Evolutionary conservation across 768 basidiomycete genomes (phyloP).

Genomic region (Lactifluus volemus): DNA sequence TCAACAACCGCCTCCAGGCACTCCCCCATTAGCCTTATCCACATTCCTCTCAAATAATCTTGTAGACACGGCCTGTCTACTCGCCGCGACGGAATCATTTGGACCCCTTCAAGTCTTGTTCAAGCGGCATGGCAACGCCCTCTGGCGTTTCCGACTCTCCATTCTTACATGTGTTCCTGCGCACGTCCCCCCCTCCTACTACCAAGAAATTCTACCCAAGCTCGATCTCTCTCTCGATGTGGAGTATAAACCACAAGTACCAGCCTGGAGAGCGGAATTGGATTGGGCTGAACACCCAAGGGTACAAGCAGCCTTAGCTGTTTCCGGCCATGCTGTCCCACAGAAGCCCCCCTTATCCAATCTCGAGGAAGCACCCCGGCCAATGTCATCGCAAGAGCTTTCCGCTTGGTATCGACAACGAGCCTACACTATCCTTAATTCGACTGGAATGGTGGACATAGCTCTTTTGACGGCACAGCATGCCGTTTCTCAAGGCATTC

Average conservation of each 20-base stretch:
- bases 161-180: conserved; percentile 72
- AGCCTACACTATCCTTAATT: conserved; percentile 50
- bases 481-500: conserved; percentile 72
- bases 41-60: conserved; percentile 56
- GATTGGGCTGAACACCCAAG: conserved; percentile 53
- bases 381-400: conserved; percentile 43
- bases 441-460: conserved; percentile 68
- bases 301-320: conserved; percentile 35
- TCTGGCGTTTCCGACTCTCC: conserved; percentile 63
- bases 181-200: conserved; percentile 56
- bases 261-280: conserved; percentile 40
- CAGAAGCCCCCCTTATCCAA: not conserved
- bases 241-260: conserved; percentile 31
- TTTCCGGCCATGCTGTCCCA: conserved; percentile 20
- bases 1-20: conserved; percentile 20
- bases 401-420: conserved; percentile 67
- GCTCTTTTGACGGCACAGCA: conserved; percentile 79
- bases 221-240: conserved; percentile 40
- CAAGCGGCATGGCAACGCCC: conserved; percentile 40
- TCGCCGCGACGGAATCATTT: conserved; percentile 59
- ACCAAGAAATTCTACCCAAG: conserved; percentile 52
- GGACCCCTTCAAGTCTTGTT: conserved; percentile 50
- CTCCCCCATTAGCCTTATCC: conserved; percentile 45
- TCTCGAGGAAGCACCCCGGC: conserved; percentile 21
- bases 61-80: conserved; percentile 46